These are phyloP conservation scores for Colletotrichum coccodes DNA, from an alignment of 2,329 filamentous ascomycete genomes.

Conservation along the genomic window DNA sequence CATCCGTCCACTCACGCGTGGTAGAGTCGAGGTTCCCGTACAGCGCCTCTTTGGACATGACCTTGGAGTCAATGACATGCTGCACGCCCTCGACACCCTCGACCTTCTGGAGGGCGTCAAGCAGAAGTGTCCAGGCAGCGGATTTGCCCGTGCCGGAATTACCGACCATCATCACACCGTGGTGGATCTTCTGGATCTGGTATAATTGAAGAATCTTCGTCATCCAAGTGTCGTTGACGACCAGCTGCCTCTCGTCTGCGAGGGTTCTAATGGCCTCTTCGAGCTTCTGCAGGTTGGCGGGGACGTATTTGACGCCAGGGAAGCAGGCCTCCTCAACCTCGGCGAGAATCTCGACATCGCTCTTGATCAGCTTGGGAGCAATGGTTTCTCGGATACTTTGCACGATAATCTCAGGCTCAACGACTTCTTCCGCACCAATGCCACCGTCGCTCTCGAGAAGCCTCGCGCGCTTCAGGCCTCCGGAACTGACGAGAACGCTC, in stretches of 20 bases:
- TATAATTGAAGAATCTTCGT: constrained; percentile 97
- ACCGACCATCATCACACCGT: constrained; percentile 99
- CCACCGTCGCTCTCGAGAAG: constrained; percentile 67
- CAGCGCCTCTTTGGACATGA: constrained; percentile 98
- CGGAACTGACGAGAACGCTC: constrained; percentile 97
- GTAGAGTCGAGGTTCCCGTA: constrained; percentile 97
- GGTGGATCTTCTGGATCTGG: constrained; percentile 97
- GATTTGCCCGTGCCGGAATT: constrained; percentile 98
- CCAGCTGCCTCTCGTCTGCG: constrained; percentile 85
- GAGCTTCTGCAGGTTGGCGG: constrained; percentile 84
- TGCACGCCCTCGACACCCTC: constrained; percentile 94
- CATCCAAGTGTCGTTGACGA: constrained; percentile 95
- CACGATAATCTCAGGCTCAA: constrained; percentile 97
- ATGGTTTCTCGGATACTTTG: constrained; percentile 99
- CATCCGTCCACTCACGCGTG: constrained; percentile 98
- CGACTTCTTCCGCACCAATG: constrained; percentile 73
- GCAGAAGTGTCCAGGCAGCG: constrained; percentile 89
- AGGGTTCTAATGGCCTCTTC: constrained; percentile 84
- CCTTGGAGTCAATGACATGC: constrained; percentile 98
- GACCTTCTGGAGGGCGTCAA: constrained; percentile 90
- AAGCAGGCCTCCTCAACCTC: constrained; percentile 87
- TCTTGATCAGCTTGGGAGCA: constrained; percentile 93
- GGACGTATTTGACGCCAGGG: constrained; percentile 91
- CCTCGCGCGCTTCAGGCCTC: constrained; percentile 89
- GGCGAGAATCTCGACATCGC: constrained; percentile 89